Base-by-base conservation (phyloP, 2,329 filamentous ascomycete species). In the Colletotrichum sp. region DNA sequence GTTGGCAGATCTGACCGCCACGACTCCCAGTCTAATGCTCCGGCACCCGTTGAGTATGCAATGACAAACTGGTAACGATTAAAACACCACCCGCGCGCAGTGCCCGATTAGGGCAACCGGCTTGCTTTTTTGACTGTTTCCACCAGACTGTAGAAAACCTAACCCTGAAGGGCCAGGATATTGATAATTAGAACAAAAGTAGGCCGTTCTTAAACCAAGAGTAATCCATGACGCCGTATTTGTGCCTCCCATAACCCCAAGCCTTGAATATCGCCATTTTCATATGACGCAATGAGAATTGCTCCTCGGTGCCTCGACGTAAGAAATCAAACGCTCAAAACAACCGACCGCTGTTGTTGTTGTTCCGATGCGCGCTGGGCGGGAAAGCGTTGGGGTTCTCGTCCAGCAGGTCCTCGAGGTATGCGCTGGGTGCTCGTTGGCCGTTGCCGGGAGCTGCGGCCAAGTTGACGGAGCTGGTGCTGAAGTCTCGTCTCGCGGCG, bases 321-420 rank as follows among this genome's bases (percentile, higher is more conserved):
- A 70, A 48, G 68, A 5, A 65, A 63, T 28, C 21, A 13, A 4
- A 13, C 16, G 28, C 13, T 30, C 28, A 21, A 30, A n/a, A 75
- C 32, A 73, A 69, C 2, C 73, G 73, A 13, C 32, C 34, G 28
- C 73, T 62, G 30, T 64, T 56, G 63, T 75, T 73, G 34, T 56
- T 64, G 30, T 73, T 73, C 18, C 73, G 69, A 38, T 58, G 55
- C 26, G 43, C 63, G 58, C 80, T 81, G 16, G 89, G 87, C 13
- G 89, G 89, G 69, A 91, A 86, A 78, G 85, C 83, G 48, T 86
- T 86, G 7, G 89, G 87, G 80, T 96, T 93, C 77, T 94, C 94
- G 81, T 96, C 95, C 76, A 98, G 93, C 65, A 98, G 85, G 83
- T 98, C 96, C 75, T 98, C 96, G 52, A 98, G 88, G 82, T 96